phyloP scores from a whole-genome alignment of 805 yeast species.

The Alloascoidea hylecoeti region DNA sequence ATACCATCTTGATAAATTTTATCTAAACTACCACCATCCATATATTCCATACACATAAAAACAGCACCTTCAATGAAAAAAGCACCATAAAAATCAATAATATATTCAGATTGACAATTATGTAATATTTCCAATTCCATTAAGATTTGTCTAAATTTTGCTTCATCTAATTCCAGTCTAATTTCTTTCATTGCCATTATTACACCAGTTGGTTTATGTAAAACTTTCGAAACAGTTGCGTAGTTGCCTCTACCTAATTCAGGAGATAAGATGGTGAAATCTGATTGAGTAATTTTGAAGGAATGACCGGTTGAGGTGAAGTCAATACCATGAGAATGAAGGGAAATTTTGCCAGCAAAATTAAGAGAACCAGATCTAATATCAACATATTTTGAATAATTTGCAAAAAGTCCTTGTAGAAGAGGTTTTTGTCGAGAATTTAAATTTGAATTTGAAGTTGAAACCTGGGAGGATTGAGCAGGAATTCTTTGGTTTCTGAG shows the following conservation, averaged over 20 bases:
- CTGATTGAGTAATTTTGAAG: slow-evolving; percentile 76
- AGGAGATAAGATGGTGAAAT: slow-evolving; percentile 47
- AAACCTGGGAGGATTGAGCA: slow-evolving; percentile 2
- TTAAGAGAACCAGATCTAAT: slow-evolving; percentile 84
- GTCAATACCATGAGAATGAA: slow-evolving; percentile 85
- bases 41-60: slow-evolving; percentile 94
- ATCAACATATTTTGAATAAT: slow-evolving; percentile 79
- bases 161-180: slow-evolving; percentile 80
- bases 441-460: slow-evolving; percentile 9
- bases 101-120: slow-evolving; percentile 78
- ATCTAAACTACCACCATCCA: slow-evolving; percentile 94
- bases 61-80: slow-evolving; percentile 96
- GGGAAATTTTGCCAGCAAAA: slow-evolving; percentile 85
- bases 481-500: not conserved
- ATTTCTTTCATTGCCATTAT: slow-evolving; percentile 98
- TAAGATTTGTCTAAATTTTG: slow-evolving; percentile 84
- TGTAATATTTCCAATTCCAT: slow-evolving; percentile 95
- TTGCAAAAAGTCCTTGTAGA: slow-evolving; percentile 39
- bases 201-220: slow-evolving; percentile 86
- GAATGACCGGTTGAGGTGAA: slow-evolving; percentile 82
- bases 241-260: slow-evolving; percentile 94
- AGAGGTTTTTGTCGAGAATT: slow-evolving; percentile 4
- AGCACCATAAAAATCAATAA: slow-evolving; percentile 95
- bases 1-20: slow-evolving; percentile 59
- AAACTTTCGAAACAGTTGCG: slow-evolving; percentile 87